Evolutionary conservation across 331 rosid genomes (phyloP), one percentile per base, ranked within the genome.

Genomic region (Malus hybrid): DNA sequence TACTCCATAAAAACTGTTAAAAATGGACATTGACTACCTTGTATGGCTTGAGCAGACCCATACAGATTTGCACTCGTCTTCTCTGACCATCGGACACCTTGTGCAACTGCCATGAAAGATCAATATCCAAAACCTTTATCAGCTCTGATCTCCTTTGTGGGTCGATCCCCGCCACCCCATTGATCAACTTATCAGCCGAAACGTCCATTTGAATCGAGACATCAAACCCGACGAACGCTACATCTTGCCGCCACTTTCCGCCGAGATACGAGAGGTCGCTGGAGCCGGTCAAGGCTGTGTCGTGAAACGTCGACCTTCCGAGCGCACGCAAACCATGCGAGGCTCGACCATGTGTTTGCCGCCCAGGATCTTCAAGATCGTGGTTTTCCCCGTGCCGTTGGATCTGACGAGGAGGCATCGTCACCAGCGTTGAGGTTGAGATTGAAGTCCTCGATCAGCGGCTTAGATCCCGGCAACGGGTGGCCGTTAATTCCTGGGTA

Each of bases 21-120:
- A 22, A 3, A 16, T 54, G 55, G 46, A 29, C 56, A 44, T 20
- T 0, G 24, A 81, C 28, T 74, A 90, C 98, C 95, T 93, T 91
- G 67, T 81, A 93, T 50, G 93, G 90, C 83, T 84, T 91, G 54
- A 93, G 97, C 31, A 93, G 92, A 74, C 97, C 98, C 98, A 93
- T 93, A 78, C 97, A 91, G 68, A 91, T 93, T 60, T 93, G 98
- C 48, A 93, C 98, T 80, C 98, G 81, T 81, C 98, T 85, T 85
- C 98, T 86, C 85, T 93, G 98, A 83, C 98, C 98, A 34, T 93
- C 98, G 13, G 98, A 93, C 32, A 90, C 96, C 78, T 88, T 93
- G 71, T 93, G 98, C 95, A 93, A 73, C 80, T 93, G 85, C 98
- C 98, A 93, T 48, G 97, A 87, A 15, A 91, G 90, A 87, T 93